Evolutionary conservation across 139 green algal genomes (phyloP).

Genomic region (Volvox reticuliferus): DNA sequence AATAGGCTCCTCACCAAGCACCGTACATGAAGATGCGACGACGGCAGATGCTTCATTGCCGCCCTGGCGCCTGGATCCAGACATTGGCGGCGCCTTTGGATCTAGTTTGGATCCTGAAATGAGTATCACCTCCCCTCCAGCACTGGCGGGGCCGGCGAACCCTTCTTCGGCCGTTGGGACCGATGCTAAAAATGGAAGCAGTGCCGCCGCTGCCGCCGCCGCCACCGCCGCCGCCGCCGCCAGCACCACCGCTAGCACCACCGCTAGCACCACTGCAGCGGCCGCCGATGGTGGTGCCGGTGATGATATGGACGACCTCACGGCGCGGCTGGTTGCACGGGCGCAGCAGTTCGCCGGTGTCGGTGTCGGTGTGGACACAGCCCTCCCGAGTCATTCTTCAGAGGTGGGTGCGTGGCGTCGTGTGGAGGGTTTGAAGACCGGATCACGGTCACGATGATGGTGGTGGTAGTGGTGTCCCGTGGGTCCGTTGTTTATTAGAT

Average conservation of each 20-base stretch:
- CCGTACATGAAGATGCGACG: no score
- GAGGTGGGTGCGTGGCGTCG: not conserved
- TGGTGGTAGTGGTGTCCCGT: no score
- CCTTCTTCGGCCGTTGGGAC: not conserved
- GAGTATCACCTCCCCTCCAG: not conserved
- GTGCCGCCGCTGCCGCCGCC: not conserved
- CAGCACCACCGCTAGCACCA: not conserved
- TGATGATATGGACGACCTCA: not conserved
- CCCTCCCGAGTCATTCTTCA: not conserved
- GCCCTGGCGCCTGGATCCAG: not conserved
- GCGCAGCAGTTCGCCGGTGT: not conserved
- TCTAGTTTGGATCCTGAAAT: not conserved
- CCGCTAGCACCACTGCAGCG: not conserved
- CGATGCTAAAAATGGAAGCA: not conserved
- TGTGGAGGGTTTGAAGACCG: no score
- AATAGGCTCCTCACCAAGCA: no score
- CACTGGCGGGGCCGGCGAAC: not conserved
- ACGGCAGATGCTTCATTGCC: not conserved
- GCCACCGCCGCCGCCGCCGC: not conserved
- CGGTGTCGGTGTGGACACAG: no score
- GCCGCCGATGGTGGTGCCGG: not conserved
- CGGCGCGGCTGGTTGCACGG: not conserved
- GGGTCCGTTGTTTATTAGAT: no score
- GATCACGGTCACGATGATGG: no score
- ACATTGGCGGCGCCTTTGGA: not conserved